These are phyloP conservation scores for Trametes sp. DNA, from an alignment of 1,284 basidiomycete species.

Conservation along the genomic window DNA sequence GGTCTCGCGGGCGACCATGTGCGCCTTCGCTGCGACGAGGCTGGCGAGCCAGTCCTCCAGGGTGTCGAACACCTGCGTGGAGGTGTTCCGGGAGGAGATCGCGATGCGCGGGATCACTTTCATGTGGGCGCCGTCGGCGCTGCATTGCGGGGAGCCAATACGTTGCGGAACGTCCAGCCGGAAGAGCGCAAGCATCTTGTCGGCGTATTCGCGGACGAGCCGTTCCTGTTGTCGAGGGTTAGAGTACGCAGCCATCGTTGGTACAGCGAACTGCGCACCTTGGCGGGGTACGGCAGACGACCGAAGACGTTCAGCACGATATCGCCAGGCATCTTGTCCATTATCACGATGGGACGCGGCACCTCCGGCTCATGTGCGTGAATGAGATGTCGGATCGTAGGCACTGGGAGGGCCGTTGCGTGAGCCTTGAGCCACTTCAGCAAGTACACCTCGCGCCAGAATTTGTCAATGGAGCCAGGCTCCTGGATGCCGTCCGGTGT, in stretches of 20 bases:
- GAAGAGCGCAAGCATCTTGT: background rate
- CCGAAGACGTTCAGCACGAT: slow-evolving; percentile 1
- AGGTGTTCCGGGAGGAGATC: background rate
- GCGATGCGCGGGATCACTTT: background rate
- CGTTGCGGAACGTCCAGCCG: slow-evolving; percentile 1
- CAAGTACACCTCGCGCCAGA: background rate
- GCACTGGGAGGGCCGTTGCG: background rate
- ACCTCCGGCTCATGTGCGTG: background rate
- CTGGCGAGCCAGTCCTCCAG: slow-evolving; percentile 14
- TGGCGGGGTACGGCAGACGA: background rate
- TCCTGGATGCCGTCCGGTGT: background rate
- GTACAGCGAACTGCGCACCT: background rate
- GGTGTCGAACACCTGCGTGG: slow-evolving; percentile 6
- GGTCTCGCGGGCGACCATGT: background rate
- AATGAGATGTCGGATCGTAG: background rate
- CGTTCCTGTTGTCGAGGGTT: background rate
- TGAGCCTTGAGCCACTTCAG: background rate
- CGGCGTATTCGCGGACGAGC: background rate
- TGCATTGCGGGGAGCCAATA: background rate
- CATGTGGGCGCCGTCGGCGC: background rate
- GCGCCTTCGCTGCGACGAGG: background rate
- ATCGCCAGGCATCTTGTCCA: slow-evolving; percentile 4
- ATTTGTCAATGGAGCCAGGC: background rate
- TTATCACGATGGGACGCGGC: background rate
- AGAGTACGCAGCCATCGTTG: background rate